A percentile compares a stretch with the other conserved stretches of the same genome.
Conservation (phyloP, 495 filamentous ascomycete genomes). For the Glutinoglossum americanum region DNA sequence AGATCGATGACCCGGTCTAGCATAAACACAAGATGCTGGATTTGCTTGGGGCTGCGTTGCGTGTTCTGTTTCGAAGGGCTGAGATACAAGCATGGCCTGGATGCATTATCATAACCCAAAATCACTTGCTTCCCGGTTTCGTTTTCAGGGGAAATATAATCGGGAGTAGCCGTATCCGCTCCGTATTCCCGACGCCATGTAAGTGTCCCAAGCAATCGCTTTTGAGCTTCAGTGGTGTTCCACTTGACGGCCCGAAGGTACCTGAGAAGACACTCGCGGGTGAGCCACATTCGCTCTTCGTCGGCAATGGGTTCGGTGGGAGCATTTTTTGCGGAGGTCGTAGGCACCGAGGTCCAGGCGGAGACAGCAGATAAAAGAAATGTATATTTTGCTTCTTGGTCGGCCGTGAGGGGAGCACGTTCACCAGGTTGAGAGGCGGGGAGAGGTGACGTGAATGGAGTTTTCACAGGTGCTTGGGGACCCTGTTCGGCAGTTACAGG, state of each 20-base stretch:
- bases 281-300: constrained; percentile 72
- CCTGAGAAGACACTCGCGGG: constrained; percentile 74
- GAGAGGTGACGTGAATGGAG: constrained; percentile 45
- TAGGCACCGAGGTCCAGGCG: constrained; percentile 47
- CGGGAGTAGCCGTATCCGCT: constrained; percentile 46
- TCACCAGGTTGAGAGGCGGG: constrained; percentile 29
- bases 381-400: constrained; percentile 73
- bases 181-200: constrained; percentile 82
- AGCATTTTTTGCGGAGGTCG: constrained; percentile 31
- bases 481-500: constrained; percentile 23
- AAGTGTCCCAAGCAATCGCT: constrained; percentile 56
- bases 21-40: constrained; percentile 91
- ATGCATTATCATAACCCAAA: constrained; percentile 66
- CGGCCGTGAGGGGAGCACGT: constrained; percentile 34
- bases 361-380: constrained; percentile 42
- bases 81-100: constrained; percentile 71
- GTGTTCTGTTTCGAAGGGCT: constrained; percentile 85
- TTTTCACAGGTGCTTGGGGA: constrained; percentile 27
- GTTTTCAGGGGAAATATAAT: constrained; percentile 76
- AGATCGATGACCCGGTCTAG: constrained; percentile 74
- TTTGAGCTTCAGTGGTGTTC: constrained; percentile 51
- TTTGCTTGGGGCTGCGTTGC: constrained; percentile 63
- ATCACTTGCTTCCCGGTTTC: constrained; percentile 89
- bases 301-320: constrained; percentile 47
- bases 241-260: constrained; percentile 90